Conservation (phyloP, 495 filamentous ascomycete genomes). For the Aspergillus saccharolyticus region DNA sequence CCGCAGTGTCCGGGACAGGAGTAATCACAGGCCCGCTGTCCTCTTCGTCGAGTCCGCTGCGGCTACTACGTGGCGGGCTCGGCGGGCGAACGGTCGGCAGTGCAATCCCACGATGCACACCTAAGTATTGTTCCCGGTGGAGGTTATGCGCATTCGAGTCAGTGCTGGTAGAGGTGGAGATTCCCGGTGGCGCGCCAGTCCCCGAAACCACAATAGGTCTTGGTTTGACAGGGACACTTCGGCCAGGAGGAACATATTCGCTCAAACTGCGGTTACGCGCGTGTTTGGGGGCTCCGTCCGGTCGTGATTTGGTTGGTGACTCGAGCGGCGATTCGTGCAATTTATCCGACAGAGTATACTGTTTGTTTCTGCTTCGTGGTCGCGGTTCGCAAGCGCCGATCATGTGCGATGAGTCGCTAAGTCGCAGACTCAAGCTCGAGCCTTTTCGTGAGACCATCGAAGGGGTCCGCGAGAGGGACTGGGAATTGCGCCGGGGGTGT, state of each 20-base stretch:
- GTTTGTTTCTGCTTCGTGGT: slow-evolving; percentile 29
- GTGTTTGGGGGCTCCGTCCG: slow-evolving; percentile 38
- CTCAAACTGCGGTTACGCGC: slow-evolving; percentile 75
- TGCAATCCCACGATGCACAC: slow-evolving; percentile 66
- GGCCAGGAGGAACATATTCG: slow-evolving; percentile 73
- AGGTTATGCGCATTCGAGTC: slow-evolving; percentile 49
- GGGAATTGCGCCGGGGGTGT: slow-evolving; percentile 39
- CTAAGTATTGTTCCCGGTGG: slow-evolving; percentile 78
- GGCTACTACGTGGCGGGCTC: slow-evolving; percentile 64
- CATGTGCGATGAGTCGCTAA: slow-evolving; percentile 39
- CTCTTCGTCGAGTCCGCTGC: slow-evolving; percentile 36
- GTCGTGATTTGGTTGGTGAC: slow-evolving; percentile 27
- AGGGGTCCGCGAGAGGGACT: slow-evolving; percentile 39
- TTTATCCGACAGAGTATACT: slow-evolving; percentile 34
- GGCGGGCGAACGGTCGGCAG: slow-evolving; percentile 56
- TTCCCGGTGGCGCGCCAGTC: slow-evolving; percentile 33
- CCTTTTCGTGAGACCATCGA: slow-evolving; percentile 34
- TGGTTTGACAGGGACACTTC: slow-evolving; percentile 53
- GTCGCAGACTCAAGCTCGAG: slow-evolving; percentile 32
- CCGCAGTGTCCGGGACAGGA: slow-evolving; percentile 15
- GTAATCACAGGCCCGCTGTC: slow-evolving; percentile 31
- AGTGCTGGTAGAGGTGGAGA: slow-evolving; percentile 37
- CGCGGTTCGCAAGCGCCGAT: slow-evolving; percentile 28
- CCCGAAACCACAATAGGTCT: slow-evolving; percentile 71
- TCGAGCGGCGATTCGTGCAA: slow-evolving; percentile 32